phyloP scores from a whole-genome alignment of 495 filamentous ascomycete genomes.

The Penicillium argentinense region DNA sequence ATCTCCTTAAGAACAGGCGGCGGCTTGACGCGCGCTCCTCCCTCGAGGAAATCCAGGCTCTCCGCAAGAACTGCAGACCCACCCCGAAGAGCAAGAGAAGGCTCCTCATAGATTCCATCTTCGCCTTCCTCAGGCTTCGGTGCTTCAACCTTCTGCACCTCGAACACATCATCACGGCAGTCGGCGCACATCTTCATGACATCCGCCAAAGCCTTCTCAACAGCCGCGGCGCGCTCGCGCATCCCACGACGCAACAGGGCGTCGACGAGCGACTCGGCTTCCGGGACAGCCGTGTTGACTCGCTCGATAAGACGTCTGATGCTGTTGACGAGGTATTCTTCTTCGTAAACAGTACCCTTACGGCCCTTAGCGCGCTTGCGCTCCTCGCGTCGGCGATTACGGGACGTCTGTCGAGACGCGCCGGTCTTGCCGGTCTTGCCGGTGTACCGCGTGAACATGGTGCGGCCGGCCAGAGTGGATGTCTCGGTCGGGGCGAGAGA shows the following conservation, averaged over 20 bases:
- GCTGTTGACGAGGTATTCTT: slow-evolving; percentile 90
- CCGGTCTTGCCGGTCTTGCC: slow-evolving; percentile 76
- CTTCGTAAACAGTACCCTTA: slow-evolving; percentile 96
- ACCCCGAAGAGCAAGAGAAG: slow-evolving; percentile 27
- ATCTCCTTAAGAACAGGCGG: slow-evolving; percentile 46
- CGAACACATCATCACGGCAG: slow-evolving; percentile 69
- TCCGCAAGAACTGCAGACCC: slow-evolving; percentile 43
- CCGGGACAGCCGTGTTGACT: slow-evolving; percentile 66
- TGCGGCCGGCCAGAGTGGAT: slow-evolving; percentile 66
- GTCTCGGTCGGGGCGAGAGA: slow-evolving; percentile 84
- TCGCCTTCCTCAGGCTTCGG: slow-evolving; percentile 7
- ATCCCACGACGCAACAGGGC: slow-evolving; percentile 76
- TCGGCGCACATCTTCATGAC: slow-evolving; percentile 65
- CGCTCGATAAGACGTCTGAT: slow-evolving; percentile 82
- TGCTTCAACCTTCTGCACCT: slow-evolving; percentile 14
- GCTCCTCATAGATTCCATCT: slow-evolving; percentile 20
- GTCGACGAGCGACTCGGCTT: slow-evolving; percentile 70
- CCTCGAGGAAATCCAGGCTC: slow-evolving; percentile 33
- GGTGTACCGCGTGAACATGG: slow-evolving; percentile 91
- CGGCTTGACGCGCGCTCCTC: slow-evolving; percentile 27
- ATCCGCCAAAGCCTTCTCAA: slow-evolving; percentile 70
- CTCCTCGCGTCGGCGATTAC: slow-evolving; percentile 84
- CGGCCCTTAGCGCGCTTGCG: slow-evolving; percentile 91
- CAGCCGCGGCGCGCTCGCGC: slow-evolving; percentile 78
- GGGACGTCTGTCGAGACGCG: slow-evolving; percentile 71